Percentiles rank a stretch among this genome's conserved stretches.
These are phyloP conservation scores for Mycena rosella DNA, from an alignment of 768 basidiomycete genomes.

Conservation along the genomic window DNA sequence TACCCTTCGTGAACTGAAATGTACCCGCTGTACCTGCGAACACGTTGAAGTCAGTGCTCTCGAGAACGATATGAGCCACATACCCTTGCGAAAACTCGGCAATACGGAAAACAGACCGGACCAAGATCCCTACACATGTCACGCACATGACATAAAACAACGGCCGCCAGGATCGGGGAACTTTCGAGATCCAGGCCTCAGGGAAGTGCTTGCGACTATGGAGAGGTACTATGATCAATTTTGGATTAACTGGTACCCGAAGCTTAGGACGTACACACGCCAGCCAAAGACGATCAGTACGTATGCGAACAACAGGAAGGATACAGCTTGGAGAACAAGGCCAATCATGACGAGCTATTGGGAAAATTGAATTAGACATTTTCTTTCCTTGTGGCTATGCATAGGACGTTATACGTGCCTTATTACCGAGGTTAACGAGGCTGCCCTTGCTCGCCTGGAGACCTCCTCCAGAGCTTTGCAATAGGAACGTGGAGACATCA, in stretches of 20 bases:
- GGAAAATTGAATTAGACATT: background rate
- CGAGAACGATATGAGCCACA: too few species aligned
- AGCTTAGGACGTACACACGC: constrained; percentile 28
- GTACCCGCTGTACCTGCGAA: background rate
- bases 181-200: background rate
- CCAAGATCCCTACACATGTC: constrained; percentile 35
- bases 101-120: constrained; percentile 43
- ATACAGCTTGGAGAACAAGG: constrained; percentile 29
- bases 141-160: background rate
- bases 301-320: constrained; percentile 53
- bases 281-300: constrained; percentile 51
- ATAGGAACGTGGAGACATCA: constrained; percentile 64
- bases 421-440: background rate
- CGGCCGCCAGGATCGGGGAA: constrained; percentile 26
- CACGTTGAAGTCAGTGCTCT: too few species aligned
- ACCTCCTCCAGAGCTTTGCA: constrained; percentile 58
- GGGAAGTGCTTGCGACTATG: constrained; percentile 11
- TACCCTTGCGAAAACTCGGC: constrained; percentile 17
- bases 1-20: background rate
- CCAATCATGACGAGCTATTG: background rate
- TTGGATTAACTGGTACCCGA: too few species aligned
- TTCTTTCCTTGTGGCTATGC: too few species aligned
- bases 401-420: background rate
- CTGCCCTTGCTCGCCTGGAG: constrained; percentile 41
- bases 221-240: too few species aligned